These are phyloP conservation scores for Penicillium daleae DNA, from an alignment of 495 filamentous ascomycete species.

Conservation along the genomic window DNA sequence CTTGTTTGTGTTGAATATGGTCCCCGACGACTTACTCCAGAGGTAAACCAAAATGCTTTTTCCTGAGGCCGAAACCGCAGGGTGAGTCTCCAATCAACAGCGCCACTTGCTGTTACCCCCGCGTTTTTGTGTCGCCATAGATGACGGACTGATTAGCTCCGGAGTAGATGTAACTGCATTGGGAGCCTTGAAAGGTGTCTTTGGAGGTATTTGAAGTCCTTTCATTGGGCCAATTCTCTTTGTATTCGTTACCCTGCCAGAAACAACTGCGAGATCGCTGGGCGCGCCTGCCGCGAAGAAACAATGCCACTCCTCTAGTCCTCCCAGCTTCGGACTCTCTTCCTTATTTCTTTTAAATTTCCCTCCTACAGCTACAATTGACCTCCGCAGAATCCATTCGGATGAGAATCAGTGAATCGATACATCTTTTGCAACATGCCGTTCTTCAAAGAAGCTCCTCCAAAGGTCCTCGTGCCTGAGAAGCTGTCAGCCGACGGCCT, in stretches of 20 bases:
- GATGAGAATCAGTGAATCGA: background rate
- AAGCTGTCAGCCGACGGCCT: constrained; percentile 76
- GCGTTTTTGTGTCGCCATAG: constrained; percentile 12
- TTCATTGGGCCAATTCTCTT: background rate
- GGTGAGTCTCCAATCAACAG: constrained; percentile 11
- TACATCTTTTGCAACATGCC: constrained; percentile 14
- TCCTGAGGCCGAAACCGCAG: constrained; percentile 8
- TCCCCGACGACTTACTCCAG: background rate
- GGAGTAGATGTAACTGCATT: constrained; percentile 7
- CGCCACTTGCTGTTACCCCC: constrained; percentile 13
- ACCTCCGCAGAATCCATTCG: background rate
- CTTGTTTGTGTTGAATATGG: background rate
- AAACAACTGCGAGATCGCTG: constrained; percentile 11
- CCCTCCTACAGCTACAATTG: background rate
- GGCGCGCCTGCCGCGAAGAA: constrained; percentile 24
- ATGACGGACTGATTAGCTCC: background rate
- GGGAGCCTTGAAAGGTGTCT: background rate
- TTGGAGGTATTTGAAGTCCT: background rate
- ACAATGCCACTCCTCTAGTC: background rate
- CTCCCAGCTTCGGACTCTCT: background rate
- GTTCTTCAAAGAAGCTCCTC: constrained; percentile 30
- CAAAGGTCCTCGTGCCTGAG: constrained; percentile 70
- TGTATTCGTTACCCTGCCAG: background rate
- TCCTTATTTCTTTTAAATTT: background rate
- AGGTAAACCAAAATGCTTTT: background rate